Base-by-base conservation (phyloP, 1,139 yeast genomes). In the Casaregolazyma suthepensis region DNA sequence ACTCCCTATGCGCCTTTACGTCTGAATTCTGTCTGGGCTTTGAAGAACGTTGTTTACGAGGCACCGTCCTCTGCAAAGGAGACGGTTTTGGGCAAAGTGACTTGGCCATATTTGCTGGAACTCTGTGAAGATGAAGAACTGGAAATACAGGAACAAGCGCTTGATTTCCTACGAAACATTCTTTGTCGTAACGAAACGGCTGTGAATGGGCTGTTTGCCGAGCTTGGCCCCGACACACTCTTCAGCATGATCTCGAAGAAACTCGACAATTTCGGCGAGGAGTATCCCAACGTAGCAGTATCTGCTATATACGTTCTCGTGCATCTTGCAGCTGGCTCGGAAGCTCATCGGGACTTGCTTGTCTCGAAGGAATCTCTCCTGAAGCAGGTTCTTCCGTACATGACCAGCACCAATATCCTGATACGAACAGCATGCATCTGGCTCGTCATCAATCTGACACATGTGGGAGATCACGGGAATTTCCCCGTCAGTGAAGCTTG, bases 91-190 rank as follows among this genome's bases (percentile, higher is more conserved):
- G 72, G 74, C 13, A 74, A 73, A 46, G 74, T 87, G 48, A 77
- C 85, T 0, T 70, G 85, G 51, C 70, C 73, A 1, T 69, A 73
- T 35, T 70, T 87, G 1, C 72, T 86, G 54, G 76, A 76, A 48
- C 71, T 77, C 46, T 76, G 83, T 53, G 71, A 77, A 56, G 77
- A 77, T 59, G 66, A 74, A 5, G 75, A 75, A 50, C 63, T 80
- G 56, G 76, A 79, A 50, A 77, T 88, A 23, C 83, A 85, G 54
- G 85, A 83, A 50, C 84, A 81, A 62, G 77, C 83, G 15, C 81
- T 89, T 65, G 88, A 83, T 59, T 78, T 87, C n/a, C 66, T 90
- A 50, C 73, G 96, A 56, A 90, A 90, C 65, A 70, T 86, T 50
- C 80, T 91, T 0, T 83, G 90, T 42, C 81, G 83, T n/a, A 79